phyloP scores from a whole-genome alignment of 2,329 filamentous ascomycete genomes.

The Aspergillus aculeatinus region DNA sequence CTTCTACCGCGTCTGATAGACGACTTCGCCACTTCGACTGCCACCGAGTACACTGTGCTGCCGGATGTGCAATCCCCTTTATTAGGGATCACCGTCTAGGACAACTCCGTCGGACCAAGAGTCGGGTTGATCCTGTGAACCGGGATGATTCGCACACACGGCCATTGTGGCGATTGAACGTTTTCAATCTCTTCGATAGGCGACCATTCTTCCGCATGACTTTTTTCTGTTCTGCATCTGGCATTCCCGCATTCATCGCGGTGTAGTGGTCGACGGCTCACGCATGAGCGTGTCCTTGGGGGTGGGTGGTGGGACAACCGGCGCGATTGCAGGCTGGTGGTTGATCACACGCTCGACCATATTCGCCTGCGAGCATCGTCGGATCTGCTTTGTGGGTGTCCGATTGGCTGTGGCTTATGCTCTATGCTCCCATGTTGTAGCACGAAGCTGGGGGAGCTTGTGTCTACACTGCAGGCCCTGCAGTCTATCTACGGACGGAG shows the following conservation, averaged over 20 bases:
- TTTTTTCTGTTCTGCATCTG: background rate
- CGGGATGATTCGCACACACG: background rate
- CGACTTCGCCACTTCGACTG: slow-evolving; percentile 1
- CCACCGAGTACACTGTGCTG: background rate
- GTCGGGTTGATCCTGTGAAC: background rate
- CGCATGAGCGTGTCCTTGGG: background rate
- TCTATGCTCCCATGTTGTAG: background rate
- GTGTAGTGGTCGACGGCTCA: background rate
- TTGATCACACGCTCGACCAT: background rate
- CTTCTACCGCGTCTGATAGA: background rate
- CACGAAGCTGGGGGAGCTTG: background rate
- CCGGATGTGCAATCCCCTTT: background rate
- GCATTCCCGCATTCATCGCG: background rate
- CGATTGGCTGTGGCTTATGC: background rate
- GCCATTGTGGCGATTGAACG: background rate
- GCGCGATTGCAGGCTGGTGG: background rate
- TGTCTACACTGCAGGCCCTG: background rate
- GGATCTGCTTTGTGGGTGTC: background rate
- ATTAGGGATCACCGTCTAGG: background rate
- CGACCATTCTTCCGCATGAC: background rate
- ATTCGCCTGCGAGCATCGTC: background rate
- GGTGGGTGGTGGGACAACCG: background rate
- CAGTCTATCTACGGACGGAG: background rate
- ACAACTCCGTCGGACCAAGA: background rate
- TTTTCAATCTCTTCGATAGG: background rate